These are phyloP conservation scores for Tuber umbilicatum DNA, from an alignment of 495 filamentous ascomycete genomes.

Conservation along the genomic window DNA sequence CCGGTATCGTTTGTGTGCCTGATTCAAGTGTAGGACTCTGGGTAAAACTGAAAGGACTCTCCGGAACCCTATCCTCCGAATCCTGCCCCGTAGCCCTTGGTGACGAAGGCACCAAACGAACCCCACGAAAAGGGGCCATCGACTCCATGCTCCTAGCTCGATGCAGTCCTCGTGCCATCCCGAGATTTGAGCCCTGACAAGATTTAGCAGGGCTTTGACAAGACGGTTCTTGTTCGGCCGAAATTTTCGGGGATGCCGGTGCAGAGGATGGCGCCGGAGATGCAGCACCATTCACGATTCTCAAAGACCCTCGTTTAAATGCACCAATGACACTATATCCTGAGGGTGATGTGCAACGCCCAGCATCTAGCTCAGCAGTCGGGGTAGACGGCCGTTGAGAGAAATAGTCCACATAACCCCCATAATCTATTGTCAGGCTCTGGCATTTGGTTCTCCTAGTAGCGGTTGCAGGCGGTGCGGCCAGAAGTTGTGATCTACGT, in stretches of 20 bases:
- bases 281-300: constrained; percentile 55
- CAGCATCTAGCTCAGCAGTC: constrained; percentile 9
- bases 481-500: constrained; percentile 33
- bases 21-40: constrained; percentile 12
- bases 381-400: constrained; percentile 5
- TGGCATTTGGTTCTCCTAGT: constrained; percentile 22
- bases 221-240: constrained; percentile 1
- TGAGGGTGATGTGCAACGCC: constrained; percentile 31
- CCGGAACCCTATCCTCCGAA: constrained; percentile 10
- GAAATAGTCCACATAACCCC: neutral
- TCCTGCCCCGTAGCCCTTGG: constrained; percentile 6
- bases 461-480: constrained; percentile 35
- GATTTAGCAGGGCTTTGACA: neutral
- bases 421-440: neutral
- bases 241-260: constrained; percentile 21
- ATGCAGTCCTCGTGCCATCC: neutral
- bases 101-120: constrained; percentile 28
- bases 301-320: constrained; percentile 54
- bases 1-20: neutral
- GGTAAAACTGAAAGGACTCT: constrained; percentile 28
- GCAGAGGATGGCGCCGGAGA: constrained; percentile 43
- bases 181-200: neutral
- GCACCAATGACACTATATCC: constrained; percentile 52
- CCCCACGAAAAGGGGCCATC: constrained; percentile 11
- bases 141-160: constrained; percentile 8